Evolutionary conservation across 257 asterid species (phyloP), one percentile per base, ranked within the genome.

Genomic region (Solanum etuberosum): DNA sequence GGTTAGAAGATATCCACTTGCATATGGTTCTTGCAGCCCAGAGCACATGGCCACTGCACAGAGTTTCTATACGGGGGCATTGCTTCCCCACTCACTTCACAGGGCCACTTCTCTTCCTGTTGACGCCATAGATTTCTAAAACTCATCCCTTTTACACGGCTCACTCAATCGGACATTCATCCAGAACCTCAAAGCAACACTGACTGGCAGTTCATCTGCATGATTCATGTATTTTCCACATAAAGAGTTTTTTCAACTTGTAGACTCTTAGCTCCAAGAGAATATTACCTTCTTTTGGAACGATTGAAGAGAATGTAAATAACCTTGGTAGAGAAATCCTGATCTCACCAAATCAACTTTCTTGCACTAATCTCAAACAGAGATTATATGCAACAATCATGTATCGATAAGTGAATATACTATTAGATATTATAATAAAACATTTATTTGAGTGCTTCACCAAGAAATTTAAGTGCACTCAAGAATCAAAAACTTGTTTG

Each of bases 51-150:
- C 86, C 68, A 92, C 96, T 14, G 92, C 94, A 85, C 90, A 92
- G 77, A 92, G 90, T 51, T 94, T 87, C 88, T 93, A 92, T 87
- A 72, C 91, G 2, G 91, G 92, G 82, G 90, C 90, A 18, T 87
- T 90, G 88, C 92, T 91, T 67, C 93, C 93, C 7, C 88, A 88
- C 71, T 74, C 97, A 27, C 91, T 92, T 83, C 94, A 93, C 89
- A 63, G 95, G 92, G 94, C 94, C 3, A 91, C 90, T 87, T 93
- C 98, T 59, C 92, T 93, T 3, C 96, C 97, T 4, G 95, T 94
- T 85, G 98, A 92, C n/a, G 92, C 97, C 40, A 89, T 94, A 27
- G 96, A 94, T 86, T 90, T 87, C 91, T 93, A 88, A 89, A 21
- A 18, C 59, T 54, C 65, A 46, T 74, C 87, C 32, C 16, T 23